Conservation (phyloP, 192 early-diverging fungal genomes). For the Rhizoclosmatium sp. region DNA sequence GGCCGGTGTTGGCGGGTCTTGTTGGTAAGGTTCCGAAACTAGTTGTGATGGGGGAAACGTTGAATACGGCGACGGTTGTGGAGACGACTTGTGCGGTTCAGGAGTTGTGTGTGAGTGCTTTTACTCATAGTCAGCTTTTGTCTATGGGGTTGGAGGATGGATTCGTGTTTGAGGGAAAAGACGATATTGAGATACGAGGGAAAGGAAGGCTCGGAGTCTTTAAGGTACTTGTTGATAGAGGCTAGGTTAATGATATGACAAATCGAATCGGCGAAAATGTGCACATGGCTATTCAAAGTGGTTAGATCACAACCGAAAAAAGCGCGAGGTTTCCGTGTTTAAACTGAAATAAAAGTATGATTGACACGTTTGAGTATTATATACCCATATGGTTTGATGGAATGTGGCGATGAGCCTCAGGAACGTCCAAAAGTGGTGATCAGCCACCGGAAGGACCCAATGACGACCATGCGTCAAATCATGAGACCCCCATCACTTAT, state of each 20-base stretch:
- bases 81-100: slow-evolving; percentile 32
- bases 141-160: background rate
- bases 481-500: too few species aligned
- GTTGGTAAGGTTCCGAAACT: slow-evolving; percentile 34
- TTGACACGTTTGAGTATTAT: too few species aligned
- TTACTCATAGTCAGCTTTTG: slow-evolving; percentile 17
- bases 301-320: too few species aligned
- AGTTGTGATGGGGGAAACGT: slow-evolving; percentile 38
- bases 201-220: slow-evolving; percentile 33
- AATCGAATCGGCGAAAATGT: too few species aligned
- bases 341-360: too few species aligned
- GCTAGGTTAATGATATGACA: background rate
- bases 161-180: slow-evolving; percentile 30
- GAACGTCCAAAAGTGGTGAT: too few species aligned
- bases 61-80: slow-evolving; percentile 30
- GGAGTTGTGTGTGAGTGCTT: slow-evolving; percentile 27
- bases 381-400: too few species aligned
- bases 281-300: too few species aligned
- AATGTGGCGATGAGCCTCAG: too few species aligned
- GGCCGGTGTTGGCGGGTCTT: slow-evolving; percentile 25
- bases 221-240: slow-evolving; percentile 16
- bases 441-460: too few species aligned
- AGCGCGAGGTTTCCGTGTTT: too few species aligned
- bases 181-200: slow-evolving; percentile 28
- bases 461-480: too few species aligned